Base-by-base conservation (phyloP, 768 basidiomycete species). In the Dentipellis sp. region DNA sequence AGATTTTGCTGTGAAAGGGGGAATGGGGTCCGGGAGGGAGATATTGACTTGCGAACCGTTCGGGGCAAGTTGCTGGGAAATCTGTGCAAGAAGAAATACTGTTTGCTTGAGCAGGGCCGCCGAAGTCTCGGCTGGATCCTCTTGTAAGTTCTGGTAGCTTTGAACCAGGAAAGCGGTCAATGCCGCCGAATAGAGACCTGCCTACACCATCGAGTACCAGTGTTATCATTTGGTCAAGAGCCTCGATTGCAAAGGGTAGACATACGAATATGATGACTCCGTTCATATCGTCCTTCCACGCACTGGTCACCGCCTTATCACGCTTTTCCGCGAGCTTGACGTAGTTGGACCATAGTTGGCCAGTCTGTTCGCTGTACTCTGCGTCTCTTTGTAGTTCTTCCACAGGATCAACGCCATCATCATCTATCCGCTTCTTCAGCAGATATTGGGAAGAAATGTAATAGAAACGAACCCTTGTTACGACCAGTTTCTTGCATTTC, bases 261-360 rank as follows among this genome's bases (percentile, higher is more conserved):
- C 51, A 9, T 39, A 52, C 51, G 19, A 52, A 52, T 19, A 53
- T 40, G 23, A 53, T 65, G 37, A 73, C 68, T 4, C 67, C 65
- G 54, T 76, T 72, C 74, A 75, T 74, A 38, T 72, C 72, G 6
- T 67, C 68, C 57, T 72, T 74, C 73, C 72, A 75, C 37, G 68
- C 67, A 56, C 67, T 64, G 2, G 67, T 67, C 50, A 71, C 61
- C 34, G 63, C 60, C 51, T 58, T 63, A 53, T 74, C 69, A 38
- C 69, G 59, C 50, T 66, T 68, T 54, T 70, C 68, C 2, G 71
- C 71, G 47, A 68, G 66, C 11, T 65, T 63, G 34, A 71, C 58
- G 58, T 73, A 75, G 5, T 70, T 62, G 4, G 69, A 69, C 74
- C 74, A 75, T 23, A 75, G 65, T 34, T 66, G 67, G 37, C 68